Percentiles rank a stretch among this genome's conserved stretches.
These are phyloP conservation scores for Quercus tomentella DNA, from an alignment of 331 rosid genomes.

Conservation along the genomic window DNA sequence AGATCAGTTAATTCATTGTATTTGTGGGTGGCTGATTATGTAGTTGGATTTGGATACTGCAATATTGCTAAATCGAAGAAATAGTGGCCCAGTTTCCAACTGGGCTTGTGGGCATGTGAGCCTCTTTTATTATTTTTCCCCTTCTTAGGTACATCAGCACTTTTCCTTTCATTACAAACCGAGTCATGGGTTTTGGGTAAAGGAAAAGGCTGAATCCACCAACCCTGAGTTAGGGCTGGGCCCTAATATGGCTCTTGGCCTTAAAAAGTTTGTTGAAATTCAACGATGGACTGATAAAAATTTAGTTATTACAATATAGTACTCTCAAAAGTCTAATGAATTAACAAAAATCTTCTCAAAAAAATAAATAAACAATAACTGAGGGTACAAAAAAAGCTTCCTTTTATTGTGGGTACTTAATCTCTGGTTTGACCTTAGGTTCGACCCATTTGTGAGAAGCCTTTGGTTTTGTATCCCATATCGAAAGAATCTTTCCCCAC, in stretches of 20 bases:
- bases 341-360: too few species aligned
- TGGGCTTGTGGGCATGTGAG: too few species aligned
- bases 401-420: too few species aligned
- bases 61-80: background rate
- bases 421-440: too few species aligned
- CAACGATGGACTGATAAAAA: background rate
- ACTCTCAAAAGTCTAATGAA: too few species aligned
- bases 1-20: background rate
- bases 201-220: background rate
- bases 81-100: too few species aligned
- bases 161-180: background rate
- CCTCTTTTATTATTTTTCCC: too few species aligned
- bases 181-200: background rate
- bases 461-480: too few species aligned
- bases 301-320: background rate
- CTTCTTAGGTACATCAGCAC: background rate
- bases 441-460: too few species aligned
- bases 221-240: background rate
- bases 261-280: background rate
- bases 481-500: too few species aligned
- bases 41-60: background rate
- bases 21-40: background rate
- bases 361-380: too few species aligned
- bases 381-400: too few species aligned
- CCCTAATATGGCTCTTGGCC: background rate